Conservation (phyloP, 2,329 filamentous ascomycete species). For the Trichophyton simii region DNA sequence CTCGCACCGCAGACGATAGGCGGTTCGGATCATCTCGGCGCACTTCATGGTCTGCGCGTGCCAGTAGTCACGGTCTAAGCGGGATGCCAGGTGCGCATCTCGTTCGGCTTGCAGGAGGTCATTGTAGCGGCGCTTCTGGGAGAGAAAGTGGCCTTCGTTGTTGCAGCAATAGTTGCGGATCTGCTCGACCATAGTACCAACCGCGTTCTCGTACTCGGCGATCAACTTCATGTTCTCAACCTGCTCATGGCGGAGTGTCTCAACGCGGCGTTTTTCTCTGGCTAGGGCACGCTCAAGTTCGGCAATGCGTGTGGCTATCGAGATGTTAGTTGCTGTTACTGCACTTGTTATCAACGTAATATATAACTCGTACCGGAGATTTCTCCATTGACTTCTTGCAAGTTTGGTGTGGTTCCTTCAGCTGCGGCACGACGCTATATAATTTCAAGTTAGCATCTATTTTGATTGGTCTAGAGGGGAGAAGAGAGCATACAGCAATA, state of each 20-base stretch:
- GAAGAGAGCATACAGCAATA: slow-evolving; percentile 29
- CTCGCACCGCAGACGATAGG: slow-evolving; percentile 36
- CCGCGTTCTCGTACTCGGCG: slow-evolving; percentile 35
- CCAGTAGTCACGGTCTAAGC: slow-evolving; percentile 40
- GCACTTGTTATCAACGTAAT: not conserved
- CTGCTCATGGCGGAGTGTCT: slow-evolving; percentile 35
- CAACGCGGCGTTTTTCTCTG: slow-evolving; percentile 32
- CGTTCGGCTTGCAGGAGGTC: slow-evolving; percentile 39
- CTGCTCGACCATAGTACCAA: slow-evolving; percentile 39
- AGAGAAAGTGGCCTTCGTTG: slow-evolving; percentile 36
- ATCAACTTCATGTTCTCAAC: slow-evolving; percentile 37
- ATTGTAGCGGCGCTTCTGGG: slow-evolving; percentile 39
- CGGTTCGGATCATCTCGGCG: slow-evolving; percentile 38
- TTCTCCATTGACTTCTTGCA: slow-evolving; percentile 35
- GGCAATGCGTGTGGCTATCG: slow-evolving; percentile 34
- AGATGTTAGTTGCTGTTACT: not conserved
- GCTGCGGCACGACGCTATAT: slow-evolving; percentile 32
- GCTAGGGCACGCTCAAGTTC: slow-evolving; percentile 38
- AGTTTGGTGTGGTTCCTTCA: slow-evolving; percentile 27
- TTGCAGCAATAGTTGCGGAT: slow-evolving; percentile 40
- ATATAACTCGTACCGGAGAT: slow-evolving; percentile 25
- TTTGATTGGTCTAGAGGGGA: not conserved
- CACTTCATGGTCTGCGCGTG: slow-evolving; percentile 36
- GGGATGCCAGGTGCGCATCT: slow-evolving; percentile 36
- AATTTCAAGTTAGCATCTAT: slow-evolving; percentile 4